Evolutionary conservation across 2,329 filamentous ascomycete genomes (phyloP), one percentile per base, ranked within the genome.

Genomic region (Huntiella omanensis): DNA sequence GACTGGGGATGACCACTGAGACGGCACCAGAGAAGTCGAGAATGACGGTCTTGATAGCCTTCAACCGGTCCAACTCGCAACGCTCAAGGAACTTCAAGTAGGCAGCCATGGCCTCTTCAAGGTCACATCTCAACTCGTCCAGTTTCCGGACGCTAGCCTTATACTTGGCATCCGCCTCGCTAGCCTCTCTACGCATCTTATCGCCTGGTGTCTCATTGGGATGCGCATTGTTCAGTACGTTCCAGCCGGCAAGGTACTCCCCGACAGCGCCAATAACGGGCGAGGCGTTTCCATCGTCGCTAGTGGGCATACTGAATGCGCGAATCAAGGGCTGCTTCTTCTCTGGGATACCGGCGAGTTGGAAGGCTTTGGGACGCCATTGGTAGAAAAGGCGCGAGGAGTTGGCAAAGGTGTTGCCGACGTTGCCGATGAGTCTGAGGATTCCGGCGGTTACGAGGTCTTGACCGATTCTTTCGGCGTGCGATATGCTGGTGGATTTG

Each of bases 361-460:
- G 79, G 65, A 96, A 98, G 4, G 83, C 80, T 64, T 85, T 92
- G 5, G 87, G 76, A 46, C 85, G 80, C 91, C 91, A 98, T 61
- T 98, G 91, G 61, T 98, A 98, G 59, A 83, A 88, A 77, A 96
- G 82, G 63, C 82, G 85, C 53, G 87, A 94, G 68, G 87, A 96
- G 64, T 98, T 98, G 55, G 88, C 87, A 59, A 98, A 98, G 1
- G 81, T 84, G 63, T 75, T 96, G 50, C 91, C 91, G 46, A 98
- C 87, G 56, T 91, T 95, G 53, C 91, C 91, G 51, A 98, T 76
- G 45, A 98, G 69, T 44, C 91, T 78, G 57, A 98, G 67, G 58
- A 95, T 88, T 34, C 91, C 88, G 58, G 83, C 77, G 22, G 75
- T 67, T 45, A 95, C 79, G 53, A 98, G 69, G 59, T 98, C 91